A percentile compares a stretch with the other conserved stretches of the same genome.
Conservation (phyloP, 495 filamentous ascomycete genomes). For the Cercophora samala region DNA sequence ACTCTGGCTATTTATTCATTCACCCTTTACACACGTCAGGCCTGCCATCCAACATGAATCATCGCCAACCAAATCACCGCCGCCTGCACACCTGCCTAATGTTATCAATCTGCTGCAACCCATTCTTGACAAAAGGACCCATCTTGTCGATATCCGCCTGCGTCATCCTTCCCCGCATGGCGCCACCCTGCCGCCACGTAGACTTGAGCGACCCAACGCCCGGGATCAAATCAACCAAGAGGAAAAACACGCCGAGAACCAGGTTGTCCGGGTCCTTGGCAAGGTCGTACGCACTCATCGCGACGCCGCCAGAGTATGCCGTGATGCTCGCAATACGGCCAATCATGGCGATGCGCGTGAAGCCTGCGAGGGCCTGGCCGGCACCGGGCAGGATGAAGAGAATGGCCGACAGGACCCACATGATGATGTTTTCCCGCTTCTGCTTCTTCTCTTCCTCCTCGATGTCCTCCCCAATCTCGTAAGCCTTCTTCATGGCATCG, state of each 20-base stretch:
- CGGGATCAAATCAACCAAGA: background rate
- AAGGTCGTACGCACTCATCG: background rate
- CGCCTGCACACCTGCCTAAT: too few species aligned
- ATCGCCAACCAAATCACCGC: too few species aligned
- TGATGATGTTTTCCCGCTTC: background rate
- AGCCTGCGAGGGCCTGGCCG: background rate
- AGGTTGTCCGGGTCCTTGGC: background rate
- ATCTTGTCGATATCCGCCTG: background rate
- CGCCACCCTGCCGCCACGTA: background rate
- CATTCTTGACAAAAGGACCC: background rate
- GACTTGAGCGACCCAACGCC: background rate
- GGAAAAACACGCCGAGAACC: background rate
- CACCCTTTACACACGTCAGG: background rate
- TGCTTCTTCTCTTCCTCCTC: background rate
- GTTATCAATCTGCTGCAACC: background rate
- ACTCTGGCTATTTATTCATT: background rate
- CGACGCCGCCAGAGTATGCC: background rate
- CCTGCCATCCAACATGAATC: too few species aligned
- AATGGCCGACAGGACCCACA: background rate
- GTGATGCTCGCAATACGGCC: background rate
- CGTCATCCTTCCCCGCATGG: background rate
- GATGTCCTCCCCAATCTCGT: background rate
- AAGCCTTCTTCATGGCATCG: background rate
- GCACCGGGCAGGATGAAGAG: background rate
- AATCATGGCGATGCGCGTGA: background rate